These are phyloP conservation scores for Capsella rubella DNA, from an alignment of 441 rosid species.

Conservation along the genomic window DNA sequence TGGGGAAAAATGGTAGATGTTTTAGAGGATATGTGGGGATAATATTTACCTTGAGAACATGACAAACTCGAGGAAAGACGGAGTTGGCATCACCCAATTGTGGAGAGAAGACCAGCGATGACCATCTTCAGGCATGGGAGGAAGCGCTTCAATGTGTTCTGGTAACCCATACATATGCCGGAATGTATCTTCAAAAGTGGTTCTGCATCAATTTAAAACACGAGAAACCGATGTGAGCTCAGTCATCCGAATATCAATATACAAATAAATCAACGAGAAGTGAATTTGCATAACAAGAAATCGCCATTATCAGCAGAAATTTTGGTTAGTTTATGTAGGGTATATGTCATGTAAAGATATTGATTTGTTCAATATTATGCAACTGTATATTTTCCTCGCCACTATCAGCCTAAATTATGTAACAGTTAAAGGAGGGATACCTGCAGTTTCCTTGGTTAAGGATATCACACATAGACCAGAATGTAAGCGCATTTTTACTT, in stretches of 20 bases:
- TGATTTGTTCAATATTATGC: conserved; percentile 2
- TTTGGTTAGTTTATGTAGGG: conserved; percentile 10
- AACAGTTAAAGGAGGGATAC: conserved; percentile 47
- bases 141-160: conserved; percentile 74
- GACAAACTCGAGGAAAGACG: conserved; percentile 88
- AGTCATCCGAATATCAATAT: not conserved
- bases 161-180: conserved; percentile 86
- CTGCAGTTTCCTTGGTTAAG: conserved; percentile 96
- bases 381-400: conserved; percentile 14
- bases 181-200: conserved; percentile 78
- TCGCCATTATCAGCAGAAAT: not conserved
- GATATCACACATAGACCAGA: conserved; percentile 97
- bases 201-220: conserved; percentile 57
- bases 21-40: conserved; percentile 5
- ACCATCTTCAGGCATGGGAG: conserved; percentile 97
- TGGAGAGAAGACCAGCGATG: conserved; percentile 93
- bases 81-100: conserved; percentile 99
- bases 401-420: conserved; percentile 18
- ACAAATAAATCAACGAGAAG: not conserved
- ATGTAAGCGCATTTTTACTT: conserved; percentile 61
- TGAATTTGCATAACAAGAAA: conserved; percentile 4
- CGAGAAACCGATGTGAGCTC: conserved; percentile 11
- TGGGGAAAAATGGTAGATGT: conserved; percentile 16
- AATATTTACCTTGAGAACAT: conserved; percentile 81
- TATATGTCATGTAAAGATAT: conserved; percentile 4